phyloP scores from a whole-genome alignment of 192 early-diverging fungal genomes.

The Backusella mclennaniae region DNA sequence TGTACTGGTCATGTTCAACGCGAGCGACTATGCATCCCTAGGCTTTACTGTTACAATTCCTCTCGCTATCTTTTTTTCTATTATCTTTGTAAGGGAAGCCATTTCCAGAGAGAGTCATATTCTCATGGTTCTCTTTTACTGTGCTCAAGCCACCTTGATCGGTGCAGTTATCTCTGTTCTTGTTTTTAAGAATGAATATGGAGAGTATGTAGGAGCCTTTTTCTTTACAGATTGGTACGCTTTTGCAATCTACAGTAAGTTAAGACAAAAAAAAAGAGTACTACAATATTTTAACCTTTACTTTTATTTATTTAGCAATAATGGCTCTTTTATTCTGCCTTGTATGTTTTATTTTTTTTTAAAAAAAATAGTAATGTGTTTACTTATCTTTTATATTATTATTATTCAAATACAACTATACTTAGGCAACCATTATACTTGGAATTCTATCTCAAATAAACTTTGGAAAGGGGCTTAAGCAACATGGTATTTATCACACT shows the following conservation, averaged over 20 bases:
- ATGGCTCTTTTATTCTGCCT: not conserved
- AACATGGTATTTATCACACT: not conserved
- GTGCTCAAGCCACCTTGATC: not conserved
- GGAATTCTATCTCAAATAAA: not conserved
- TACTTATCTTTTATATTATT: not conserved
- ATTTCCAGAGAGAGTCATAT: not conserved
- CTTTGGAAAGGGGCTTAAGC: not conserved
- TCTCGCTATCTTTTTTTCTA: not conserved
- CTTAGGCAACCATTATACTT: not conserved
- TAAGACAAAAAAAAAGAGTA: not conserved
- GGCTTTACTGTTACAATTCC: not conserved
- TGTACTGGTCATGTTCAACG: not conserved
- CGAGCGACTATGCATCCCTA: not conserved
- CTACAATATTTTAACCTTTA: no score
- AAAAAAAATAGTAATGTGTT: not conserved
- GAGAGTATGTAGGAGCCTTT: not conserved
- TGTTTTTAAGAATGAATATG: not conserved
- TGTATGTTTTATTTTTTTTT: not conserved
- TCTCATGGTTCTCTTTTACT: not conserved
- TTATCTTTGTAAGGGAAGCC: not conserved
- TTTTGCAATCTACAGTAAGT: not conserved
- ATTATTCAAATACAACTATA: not conserved
- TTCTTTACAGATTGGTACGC: not conserved
- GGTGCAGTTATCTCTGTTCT: not conserved
- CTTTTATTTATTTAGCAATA: not conserved